A percentile compares a stretch with the other conserved stretches of the same genome.
Evolutionary conservation across 2,329 filamentous ascomycete species (phyloP).

Genomic region (Microdochium bolleyi): DNA sequence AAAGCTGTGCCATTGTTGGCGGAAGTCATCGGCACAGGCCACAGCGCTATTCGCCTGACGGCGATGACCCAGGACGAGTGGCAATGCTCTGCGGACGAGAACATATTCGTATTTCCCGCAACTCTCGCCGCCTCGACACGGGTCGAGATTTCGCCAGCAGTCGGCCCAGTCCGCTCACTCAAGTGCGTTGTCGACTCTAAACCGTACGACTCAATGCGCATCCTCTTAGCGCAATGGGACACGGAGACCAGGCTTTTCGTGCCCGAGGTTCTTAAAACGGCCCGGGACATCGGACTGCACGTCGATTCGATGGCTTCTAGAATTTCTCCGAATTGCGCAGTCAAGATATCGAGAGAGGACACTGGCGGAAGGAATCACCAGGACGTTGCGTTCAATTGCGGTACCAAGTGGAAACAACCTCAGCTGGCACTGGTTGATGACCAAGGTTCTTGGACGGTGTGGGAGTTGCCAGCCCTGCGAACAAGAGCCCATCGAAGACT

Average conservation of each 20-base stretch:
- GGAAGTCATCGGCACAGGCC: constrained; percentile 45
- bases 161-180: constrained; percentile 39
- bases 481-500: constrained; percentile 23
- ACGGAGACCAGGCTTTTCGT: constrained; percentile 42
- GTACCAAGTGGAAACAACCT: constrained; percentile 36
- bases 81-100: constrained; percentile 37
- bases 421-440: constrained; percentile 61
- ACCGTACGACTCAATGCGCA: constrained; percentile 30
- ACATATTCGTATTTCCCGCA: constrained; percentile 8
- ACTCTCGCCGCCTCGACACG: not conserved
- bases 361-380: constrained; percentile 49
- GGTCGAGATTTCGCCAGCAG: constrained; percentile 5
- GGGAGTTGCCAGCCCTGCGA: constrained; percentile 42
- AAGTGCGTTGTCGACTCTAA: constrained; percentile 35
- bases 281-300: constrained; percentile 23
- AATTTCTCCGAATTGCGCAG: constrained; percentile 47
- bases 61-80: constrained; percentile 40
- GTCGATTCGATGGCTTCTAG: constrained; percentile 29
- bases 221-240: constrained; percentile 46
- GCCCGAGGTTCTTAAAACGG: constrained; percentile 24
- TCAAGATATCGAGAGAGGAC: constrained; percentile 39
- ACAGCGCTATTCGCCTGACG: constrained; percentile 49
- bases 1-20: constrained; percentile 29
- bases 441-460: constrained; percentile 59
- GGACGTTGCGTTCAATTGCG: constrained; percentile 59